Base-by-base conservation (phyloP, 2,329 filamentous ascomycete genomes). In the Cordyceps javanica region DNA sequence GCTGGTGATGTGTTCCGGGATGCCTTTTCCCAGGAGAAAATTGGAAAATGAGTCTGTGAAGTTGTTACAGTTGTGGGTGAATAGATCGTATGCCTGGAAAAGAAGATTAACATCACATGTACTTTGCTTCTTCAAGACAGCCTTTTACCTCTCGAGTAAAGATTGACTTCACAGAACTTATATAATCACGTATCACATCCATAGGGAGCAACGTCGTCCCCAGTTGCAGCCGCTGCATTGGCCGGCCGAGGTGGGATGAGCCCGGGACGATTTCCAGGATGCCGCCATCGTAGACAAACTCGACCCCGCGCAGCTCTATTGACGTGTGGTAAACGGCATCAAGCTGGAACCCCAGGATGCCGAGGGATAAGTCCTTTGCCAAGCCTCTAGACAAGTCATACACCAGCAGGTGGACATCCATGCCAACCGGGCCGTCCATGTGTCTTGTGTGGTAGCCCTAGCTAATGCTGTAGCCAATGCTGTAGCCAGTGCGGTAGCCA, bases 301-400 rank as follows among this genome's bases (percentile, higher is more conserved):
- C 94, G 52, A 88, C 81, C n/a, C 87, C 86, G 54, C 86, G 82
- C 39, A 97, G 78, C 42, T 96, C 87, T 55, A 99, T 86, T 0
- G 92, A 90, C 0, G 94, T 97, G 71, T 99, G 94, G 65, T 97
- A 97, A 55, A 99, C 85, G 55, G 94, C 94, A 71, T 97, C 93
- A 51, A 97, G 90, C 54, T 81, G 76, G 62, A 83, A 80, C 16
- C 81, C 75, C 10, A 86, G 70, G 56, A 79, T 63, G 60, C 76
- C 71, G 74, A 75, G 70, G 19, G 81, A 83, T 74, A 84, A 75
- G 62, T 83, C 75, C 10, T 77, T 75, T 14, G 81, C 81, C 42
- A 85, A 64, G 21, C 82, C 82, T n/a, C 71, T 72, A 1, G 89
- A 92, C 49, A 93, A 78, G 73, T 93, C 89, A 67, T 93, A 93